phyloP scores from a whole-genome alignment of 31 red algal species.

The Odonthalia washingtoniensis region DNA sequence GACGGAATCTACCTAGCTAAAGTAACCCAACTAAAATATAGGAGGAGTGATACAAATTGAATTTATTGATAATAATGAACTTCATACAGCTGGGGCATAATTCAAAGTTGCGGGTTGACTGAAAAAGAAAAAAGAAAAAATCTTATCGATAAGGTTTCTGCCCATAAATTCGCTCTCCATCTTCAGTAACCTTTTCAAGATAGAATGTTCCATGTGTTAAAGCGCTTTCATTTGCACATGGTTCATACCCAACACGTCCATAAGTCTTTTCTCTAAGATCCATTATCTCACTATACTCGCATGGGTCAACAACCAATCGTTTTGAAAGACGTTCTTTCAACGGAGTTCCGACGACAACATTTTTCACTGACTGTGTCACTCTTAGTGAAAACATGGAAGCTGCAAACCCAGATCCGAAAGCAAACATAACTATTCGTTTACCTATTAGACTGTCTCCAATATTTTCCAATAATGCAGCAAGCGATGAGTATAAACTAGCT shows the following conservation, averaged over 20 bases:
- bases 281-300: constrained; percentile 58
- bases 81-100: no score
- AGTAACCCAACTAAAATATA: no score
- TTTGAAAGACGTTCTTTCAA: constrained; percentile 54
- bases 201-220: constrained; percentile 86
- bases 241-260: constrained; percentile 70
- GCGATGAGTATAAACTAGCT: constrained; percentile 84
- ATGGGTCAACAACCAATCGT: constrained; percentile 46
- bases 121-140: no score
- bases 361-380: constrained; percentile 48
- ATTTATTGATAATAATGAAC: no score
- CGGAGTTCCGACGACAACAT: constrained; percentile 32
- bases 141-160: constrained; percentile 59
- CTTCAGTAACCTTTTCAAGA: constrained; percentile 52
- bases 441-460: constrained; percentile 57
- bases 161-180: constrained; percentile 77
- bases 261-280: constrained; percentile 63
- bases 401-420: constrained; percentile 95
- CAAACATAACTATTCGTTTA: constrained; percentile 81
- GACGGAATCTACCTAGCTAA: no score
- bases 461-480: constrained; percentile 68
- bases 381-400: constrained; percentile 88
- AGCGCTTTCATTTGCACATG: constrained; percentile 26
- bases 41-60: no score
- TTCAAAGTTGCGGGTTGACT: no score